Evolutionary conservation across 1,139 yeast genomes (phyloP).

Genomic region (Taphrina betulina): DNA sequence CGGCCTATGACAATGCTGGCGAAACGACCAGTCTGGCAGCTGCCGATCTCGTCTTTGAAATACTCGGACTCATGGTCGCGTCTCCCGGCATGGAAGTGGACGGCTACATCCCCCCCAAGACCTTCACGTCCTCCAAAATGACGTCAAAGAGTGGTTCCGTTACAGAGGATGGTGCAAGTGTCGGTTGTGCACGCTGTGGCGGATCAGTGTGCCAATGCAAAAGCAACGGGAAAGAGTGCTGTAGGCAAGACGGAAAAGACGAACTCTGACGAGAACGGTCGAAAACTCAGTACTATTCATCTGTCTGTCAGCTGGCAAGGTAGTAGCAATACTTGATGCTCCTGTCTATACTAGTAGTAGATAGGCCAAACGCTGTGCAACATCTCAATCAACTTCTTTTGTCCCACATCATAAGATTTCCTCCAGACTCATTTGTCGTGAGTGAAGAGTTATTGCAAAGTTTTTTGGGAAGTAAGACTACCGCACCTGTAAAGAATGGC

Average conservation of each 20-base stretch:
- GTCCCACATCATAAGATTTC: too few relatives aligned
- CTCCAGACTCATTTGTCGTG: too few relatives aligned
- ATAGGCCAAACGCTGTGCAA: too few relatives aligned
- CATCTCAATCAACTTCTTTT: too few relatives aligned
- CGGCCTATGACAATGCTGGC: constrained; percentile 62
- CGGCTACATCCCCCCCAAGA: constrained; percentile 20
- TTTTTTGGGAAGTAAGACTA: too few relatives aligned
- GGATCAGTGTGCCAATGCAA: constrained; percentile 11
- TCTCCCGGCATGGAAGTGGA: constrained; percentile 40
- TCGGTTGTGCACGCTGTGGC: constrained; percentile 10
- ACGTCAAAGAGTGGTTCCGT: not conserved
- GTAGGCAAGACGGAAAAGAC: not conserved
- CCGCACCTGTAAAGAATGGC: too few relatives aligned
- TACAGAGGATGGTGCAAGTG: not conserved
- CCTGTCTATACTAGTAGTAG: too few relatives aligned
- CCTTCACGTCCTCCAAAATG: not conserved
- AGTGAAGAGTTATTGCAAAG: too few relatives aligned
- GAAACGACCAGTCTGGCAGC: constrained; percentile 75
- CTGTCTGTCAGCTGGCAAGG: too few relatives aligned
- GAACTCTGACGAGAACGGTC: too few relatives aligned
- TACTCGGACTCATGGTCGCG: constrained; percentile 71
- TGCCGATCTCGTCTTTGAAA: constrained; percentile 70
- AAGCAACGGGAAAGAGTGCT: constrained; percentile 12
- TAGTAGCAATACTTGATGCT: too few relatives aligned
- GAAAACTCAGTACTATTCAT: too few relatives aligned